A percentile compares a stretch with the other conserved stretches of the same genome.
These are phyloP conservation scores for Pseudopithomyces chartarum DNA, from an alignment of 2,329 filamentous ascomycete genomes.

Conservation along the genomic window DNA sequence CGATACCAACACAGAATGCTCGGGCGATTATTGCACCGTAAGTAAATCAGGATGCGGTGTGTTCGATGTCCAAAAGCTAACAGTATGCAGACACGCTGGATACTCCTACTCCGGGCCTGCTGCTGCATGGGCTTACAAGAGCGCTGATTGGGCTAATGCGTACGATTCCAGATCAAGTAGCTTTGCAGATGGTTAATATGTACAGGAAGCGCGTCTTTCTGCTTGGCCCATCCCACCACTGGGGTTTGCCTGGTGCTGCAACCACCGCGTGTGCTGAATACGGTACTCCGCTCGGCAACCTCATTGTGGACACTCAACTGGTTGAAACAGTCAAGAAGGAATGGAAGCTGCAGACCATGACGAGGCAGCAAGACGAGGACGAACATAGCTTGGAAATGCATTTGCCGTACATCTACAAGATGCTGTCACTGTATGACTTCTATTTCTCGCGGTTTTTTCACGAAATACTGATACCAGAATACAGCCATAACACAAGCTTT, in stretches of 20 bases:
- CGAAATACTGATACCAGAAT: constrained; percentile 22
- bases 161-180: constrained; percentile 44
- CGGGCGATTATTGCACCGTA: constrained; percentile 93
- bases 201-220: constrained; percentile 83
- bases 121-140: constrained; percentile 93
- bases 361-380: constrained; percentile 67
- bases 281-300: constrained; percentile 73
- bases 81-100: constrained; percentile 77
- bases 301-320: constrained; percentile 66
- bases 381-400: constrained; percentile 99
- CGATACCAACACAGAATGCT: constrained; percentile 73
- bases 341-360: constrained; percentile 58
- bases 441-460: not conserved
- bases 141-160: constrained; percentile 78
- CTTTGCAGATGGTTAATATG: constrained; percentile 7
- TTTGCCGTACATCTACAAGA: constrained; percentile 88
- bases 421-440: constrained; percentile 58
- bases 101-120: constrained; percentile 90
- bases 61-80: constrained; percentile 24
- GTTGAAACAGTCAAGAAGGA: constrained; percentile 51
- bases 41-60: constrained; percentile 44
- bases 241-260: constrained; percentile 77
- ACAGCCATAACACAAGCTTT: constrained; percentile 36
- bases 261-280: constrained; percentile 74
- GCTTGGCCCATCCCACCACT: constrained; percentile 89